Evolutionary conservation across 2,329 filamentous ascomycete species (phyloP).

Genomic region (Pseudophaeomoniella oleicola): DNA sequence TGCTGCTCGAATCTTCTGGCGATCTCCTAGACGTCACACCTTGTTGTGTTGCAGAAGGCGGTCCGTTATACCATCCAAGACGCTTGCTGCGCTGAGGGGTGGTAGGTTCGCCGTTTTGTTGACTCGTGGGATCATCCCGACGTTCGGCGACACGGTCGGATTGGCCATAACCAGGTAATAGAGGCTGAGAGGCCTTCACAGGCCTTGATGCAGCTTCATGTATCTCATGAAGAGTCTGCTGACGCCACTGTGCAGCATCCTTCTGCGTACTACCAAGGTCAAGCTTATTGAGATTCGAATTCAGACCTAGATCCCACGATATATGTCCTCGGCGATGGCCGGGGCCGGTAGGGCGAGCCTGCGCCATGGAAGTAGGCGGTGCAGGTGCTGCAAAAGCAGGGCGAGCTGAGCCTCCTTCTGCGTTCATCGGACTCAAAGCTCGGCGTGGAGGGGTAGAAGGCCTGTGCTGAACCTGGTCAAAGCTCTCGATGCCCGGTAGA

Average conservation of each 20-base stretch:
- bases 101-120: slow-evolving; percentile 7
- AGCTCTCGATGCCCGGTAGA: slow-evolving; percentile 82
- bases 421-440: slow-evolving; percentile 60
- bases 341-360: slow-evolving; percentile 16
- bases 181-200: neutral
- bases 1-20: slow-evolving; percentile 34
- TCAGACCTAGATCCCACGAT: slow-evolving; percentile 33
- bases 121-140: neutral
- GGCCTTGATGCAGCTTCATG: slow-evolving; percentile 22
- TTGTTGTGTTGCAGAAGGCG: slow-evolving; percentile 14
- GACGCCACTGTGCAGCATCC: slow-evolving; percentile 26
- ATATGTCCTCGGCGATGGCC: slow-evolving; percentile 30
- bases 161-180: neutral
- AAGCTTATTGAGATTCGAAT: slow-evolving; percentile 27
- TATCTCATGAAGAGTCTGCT: slow-evolving; percentile 27
- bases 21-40: slow-evolving; percentile 23
- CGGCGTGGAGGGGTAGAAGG: slow-evolving; percentile 49
- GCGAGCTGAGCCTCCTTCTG: slow-evolving; percentile 36
- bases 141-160: neutral
- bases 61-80: slow-evolving; percentile 19
- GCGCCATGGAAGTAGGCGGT: slow-evolving; percentile 6
- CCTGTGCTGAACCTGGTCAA: slow-evolving; percentile 58
- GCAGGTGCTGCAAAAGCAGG: slow-evolving; percentile 22
- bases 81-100: slow-evolving; percentile 15
- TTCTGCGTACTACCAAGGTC: slow-evolving; percentile 20